Percentiles rank a stretch among this genome's conserved stretches.
phyloP scores from a whole-genome alignment of 2,329 filamentous ascomycete species.

The Fusarium sp. region DNA sequence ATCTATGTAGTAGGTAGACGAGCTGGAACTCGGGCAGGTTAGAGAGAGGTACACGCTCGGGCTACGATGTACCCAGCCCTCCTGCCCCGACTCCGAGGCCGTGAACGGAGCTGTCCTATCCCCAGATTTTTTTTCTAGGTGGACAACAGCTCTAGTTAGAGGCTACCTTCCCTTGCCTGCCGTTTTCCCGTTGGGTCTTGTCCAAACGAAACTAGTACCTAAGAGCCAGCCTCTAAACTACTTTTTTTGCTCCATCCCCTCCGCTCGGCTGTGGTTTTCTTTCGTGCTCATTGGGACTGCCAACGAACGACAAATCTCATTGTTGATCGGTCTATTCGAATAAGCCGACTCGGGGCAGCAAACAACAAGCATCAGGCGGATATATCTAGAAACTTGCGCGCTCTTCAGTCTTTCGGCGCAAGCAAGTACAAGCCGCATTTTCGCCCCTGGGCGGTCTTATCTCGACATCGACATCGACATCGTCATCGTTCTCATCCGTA shows the following conservation, averaged over 20 bases:
- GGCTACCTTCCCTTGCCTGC: slow-evolving; percentile 26
- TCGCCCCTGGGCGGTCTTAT: slow-evolving; percentile 38
- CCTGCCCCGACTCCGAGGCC: slow-evolving; percentile 54
- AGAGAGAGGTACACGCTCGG: slow-evolving; percentile 13
- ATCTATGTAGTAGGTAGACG: no score
- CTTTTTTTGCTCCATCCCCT: slow-evolving; percentile 44
- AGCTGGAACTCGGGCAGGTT: not conserved
- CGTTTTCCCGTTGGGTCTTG: slow-evolving; percentile 32
- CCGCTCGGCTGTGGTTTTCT: slow-evolving; percentile 29
- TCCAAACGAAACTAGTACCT: slow-evolving; percentile 20
- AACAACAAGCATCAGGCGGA: slow-evolving; percentile 7
- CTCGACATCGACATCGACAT: slow-evolving; percentile 28
- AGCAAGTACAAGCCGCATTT: slow-evolving; percentile 37
- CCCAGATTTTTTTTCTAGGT: slow-evolving; percentile 53
- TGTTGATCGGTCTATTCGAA: slow-evolving; percentile 23
- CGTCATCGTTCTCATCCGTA: slow-evolving; percentile 34
- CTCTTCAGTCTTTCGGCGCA: slow-evolving; percentile 23
- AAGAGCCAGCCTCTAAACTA: slow-evolving; percentile 28
- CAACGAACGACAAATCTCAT: not conserved
- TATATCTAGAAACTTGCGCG: slow-evolving; percentile 21
- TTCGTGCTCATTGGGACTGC: slow-evolving; percentile 24
- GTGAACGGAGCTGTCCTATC: slow-evolving; percentile 53
- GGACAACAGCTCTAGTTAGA: slow-evolving; percentile 43
- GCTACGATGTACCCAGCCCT: not conserved
- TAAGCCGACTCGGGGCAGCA: slow-evolving; percentile 12